Conservation (phyloP, 768 basidiomycete species). For the Calocybe cyanea region DNA sequence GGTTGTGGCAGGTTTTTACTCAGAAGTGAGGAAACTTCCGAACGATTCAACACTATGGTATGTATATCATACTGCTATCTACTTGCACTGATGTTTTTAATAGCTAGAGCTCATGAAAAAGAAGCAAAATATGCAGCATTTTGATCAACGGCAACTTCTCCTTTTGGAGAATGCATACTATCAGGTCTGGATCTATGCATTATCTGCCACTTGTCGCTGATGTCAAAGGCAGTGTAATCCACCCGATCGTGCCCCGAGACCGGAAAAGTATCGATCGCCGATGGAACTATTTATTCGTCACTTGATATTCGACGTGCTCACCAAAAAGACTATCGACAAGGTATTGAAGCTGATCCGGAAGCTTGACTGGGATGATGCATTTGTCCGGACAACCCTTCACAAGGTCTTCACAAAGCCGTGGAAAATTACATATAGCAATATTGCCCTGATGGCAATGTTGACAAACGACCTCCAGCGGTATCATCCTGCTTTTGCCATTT, state of each 20-base stretch:
- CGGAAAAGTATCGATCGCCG: slow-evolving; percentile 79
- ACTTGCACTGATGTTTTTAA: slow-evolving; percentile 1
- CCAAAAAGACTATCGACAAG: slow-evolving; percentile 93
- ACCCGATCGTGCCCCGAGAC: slow-evolving; percentile 83
- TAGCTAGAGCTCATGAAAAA: slow-evolving; percentile 89
- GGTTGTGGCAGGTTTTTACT: slow-evolving; percentile 92
- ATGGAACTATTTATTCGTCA: slow-evolving; percentile 95
- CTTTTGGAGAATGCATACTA: slow-evolving; percentile 98
- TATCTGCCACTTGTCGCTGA: not conserved
- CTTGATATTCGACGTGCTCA: slow-evolving; percentile 89
- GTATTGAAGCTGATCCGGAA: slow-evolving; percentile 91
- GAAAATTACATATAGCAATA: slow-evolving; percentile 93
- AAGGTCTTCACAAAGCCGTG: slow-evolving; percentile 97
- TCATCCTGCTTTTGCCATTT: slow-evolving; percentile 82
- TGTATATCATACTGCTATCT: slow-evolving; percentile 10
- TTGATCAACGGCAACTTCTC: slow-evolving; percentile 86
- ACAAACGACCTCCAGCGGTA: slow-evolving; percentile 94
- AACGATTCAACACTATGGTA: slow-evolving; percentile 88
- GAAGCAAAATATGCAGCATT: slow-evolving; percentile 90
- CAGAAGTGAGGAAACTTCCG: slow-evolving; percentile 81
- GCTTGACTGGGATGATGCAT: slow-evolving; percentile 88
- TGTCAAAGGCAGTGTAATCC: slow-evolving; percentile 76
- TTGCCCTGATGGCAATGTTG: slow-evolving; percentile 88
- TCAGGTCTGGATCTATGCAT: slow-evolving; percentile 50
- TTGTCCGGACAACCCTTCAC: slow-evolving; percentile 61